Base-by-base conservation (phyloP, 805 yeast species). In the Candida sonorensis region DNA sequence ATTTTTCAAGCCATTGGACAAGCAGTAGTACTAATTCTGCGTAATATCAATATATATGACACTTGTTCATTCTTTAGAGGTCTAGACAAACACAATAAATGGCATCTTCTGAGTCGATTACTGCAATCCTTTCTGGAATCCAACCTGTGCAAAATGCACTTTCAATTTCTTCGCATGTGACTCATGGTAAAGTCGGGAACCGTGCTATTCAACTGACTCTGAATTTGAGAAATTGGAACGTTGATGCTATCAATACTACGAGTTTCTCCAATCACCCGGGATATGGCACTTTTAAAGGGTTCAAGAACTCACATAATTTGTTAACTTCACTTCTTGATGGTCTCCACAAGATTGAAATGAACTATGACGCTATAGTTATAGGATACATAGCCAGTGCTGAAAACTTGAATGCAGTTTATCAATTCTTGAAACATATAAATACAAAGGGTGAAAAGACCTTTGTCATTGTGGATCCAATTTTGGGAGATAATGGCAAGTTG, bases 131-230 rank as follows among this genome's bases (percentile, higher is more conserved):
- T 3, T 10, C 22, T 13, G 16, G 13, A 15, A 13, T 38, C n/a
- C 26, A 10, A 7, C 31, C 40, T 5, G 43, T 37, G 1, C 36
- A 35, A 26, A 53, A 57, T 26, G 51, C 67, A 5, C 64, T 81
- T 2, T 69, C 83, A 3, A 65, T 87, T 8, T 90, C 85, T 45
- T 85, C 95, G 4, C 97, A 92, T 55, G 97, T 92, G 2, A 87
- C 77, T 3, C 97, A 90, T 53, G 98, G 98, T 3, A 81, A 85
- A 48, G 98, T 92, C 2, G 98, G 98, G 1, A 87, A 87, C 54
- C 72, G 78, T 36, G 95, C 96, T 0, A 84, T 92, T 1, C 82
- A 90, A 2, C 83, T 92, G 51, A 96, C 97, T 0, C 60, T 90
- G 15, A 97, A 90, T 51, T 63, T 76, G 26, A 66, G 74, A 27